Evolutionary conservation across 179 eudicot species (phyloP).

Genomic region (Sideroxylon spinosum): DNA sequence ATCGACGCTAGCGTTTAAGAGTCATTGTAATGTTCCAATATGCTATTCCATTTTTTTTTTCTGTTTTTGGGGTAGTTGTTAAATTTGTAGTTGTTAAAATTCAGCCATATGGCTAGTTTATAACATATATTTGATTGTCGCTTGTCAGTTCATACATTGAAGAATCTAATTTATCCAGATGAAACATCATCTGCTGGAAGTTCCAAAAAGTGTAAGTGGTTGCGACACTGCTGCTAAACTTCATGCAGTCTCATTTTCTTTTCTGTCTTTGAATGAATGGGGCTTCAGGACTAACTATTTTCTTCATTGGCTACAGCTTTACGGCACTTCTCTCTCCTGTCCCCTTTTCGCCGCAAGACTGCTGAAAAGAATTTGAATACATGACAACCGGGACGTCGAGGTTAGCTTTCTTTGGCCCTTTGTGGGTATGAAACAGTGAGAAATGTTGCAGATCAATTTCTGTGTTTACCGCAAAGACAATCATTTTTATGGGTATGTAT

Average conservation of each 20-base stretch:
- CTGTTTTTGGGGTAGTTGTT: neutral
- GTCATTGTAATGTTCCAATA: neutral
- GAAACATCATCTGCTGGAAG: constrained; percentile 44
- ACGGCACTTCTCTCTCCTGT: constrained; percentile 75
- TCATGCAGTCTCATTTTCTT: neutral
- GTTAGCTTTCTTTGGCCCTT: constrained; percentile 11
- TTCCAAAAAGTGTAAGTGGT: constrained; percentile 69
- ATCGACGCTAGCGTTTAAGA: neutral
- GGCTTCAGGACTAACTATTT: neutral
- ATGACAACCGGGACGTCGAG: constrained; percentile 15
- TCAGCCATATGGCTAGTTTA: neutral
- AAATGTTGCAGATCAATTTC: neutral
- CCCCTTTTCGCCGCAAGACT: constrained; percentile 75
- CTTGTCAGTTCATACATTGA: constrained; percentile 48
- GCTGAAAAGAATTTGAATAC: constrained; percentile 57
- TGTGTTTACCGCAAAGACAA: no score
- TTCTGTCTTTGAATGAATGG: neutral
- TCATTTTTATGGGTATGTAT: neutral
- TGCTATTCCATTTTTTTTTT: neutral
- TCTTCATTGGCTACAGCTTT: constrained; percentile 52
- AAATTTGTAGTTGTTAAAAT: neutral
- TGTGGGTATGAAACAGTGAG: neutral
- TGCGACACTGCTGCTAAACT: neutral
- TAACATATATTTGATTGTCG: neutral
- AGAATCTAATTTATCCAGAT: constrained; percentile 69